Conservation (phyloP, 495 filamentous ascomycete genomes). For the Aspergillus saccharolyticus region DNA sequence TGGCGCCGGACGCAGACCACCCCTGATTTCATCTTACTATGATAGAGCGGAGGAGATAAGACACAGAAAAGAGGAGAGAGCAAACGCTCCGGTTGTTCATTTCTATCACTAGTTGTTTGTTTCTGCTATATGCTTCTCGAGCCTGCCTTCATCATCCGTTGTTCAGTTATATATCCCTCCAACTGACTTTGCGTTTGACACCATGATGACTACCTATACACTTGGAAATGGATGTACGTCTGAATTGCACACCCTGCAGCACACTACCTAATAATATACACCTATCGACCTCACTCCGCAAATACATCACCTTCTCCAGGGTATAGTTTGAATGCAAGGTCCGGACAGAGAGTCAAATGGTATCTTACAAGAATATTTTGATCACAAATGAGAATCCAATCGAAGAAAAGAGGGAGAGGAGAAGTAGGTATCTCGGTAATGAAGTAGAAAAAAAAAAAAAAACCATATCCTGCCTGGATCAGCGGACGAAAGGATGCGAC, state of each 20-base stretch:
- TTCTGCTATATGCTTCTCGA: too few relatives aligned
- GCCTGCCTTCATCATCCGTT: too few relatives aligned
- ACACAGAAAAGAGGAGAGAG: too few relatives aligned
- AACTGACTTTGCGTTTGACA: neutral
- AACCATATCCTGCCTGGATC: slow-evolving; percentile 3
- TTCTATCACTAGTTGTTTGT: too few relatives aligned
- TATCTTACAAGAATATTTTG: neutral
- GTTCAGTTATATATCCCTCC: too few relatives aligned
- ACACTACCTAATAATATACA: neutral
- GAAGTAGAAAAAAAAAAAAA: slow-evolving; percentile 5
- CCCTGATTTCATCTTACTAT: too few relatives aligned
- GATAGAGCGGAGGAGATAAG: neutral
- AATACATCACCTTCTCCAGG: neutral
- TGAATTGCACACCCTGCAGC: neutral
- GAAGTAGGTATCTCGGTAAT: slow-evolving; percentile 6
- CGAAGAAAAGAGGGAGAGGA: neutral
- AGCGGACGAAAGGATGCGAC: neutral
- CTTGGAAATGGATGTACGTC: too few relatives aligned
- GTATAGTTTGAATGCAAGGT: neutral
- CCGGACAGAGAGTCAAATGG: neutral
- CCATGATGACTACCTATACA: neutral
- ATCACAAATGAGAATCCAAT: slow-evolving; percentile 3
- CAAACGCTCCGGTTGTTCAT: too few relatives aligned
- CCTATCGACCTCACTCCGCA: neutral
- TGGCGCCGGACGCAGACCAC: slow-evolving; percentile 1